A percentile compares a stretch with the other conserved stretches of the same genome.
Evolutionary conservation across 1,284 basidiomycete genomes (phyloP).

Genomic region (Ganoderma sinense): DNA sequence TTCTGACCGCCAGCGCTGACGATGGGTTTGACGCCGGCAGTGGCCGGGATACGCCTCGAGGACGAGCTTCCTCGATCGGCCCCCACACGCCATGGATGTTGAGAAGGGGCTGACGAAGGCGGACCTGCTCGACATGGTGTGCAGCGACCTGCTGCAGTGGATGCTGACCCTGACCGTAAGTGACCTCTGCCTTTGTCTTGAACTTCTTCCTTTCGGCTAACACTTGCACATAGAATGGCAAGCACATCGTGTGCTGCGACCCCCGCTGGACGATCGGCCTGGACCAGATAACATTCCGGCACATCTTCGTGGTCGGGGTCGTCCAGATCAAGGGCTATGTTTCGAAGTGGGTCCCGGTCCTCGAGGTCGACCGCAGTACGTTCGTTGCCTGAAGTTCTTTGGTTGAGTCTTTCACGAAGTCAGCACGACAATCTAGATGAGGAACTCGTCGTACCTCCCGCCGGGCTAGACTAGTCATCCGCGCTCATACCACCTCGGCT

Average conservation of each 20-base stretch:
- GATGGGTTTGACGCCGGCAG: constrained; percentile 9
- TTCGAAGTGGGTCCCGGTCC: constrained; percentile 25
- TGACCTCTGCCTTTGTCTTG: neutral
- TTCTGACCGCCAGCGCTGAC: no score
- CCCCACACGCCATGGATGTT: constrained; percentile 2
- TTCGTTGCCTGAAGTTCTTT: neutral
- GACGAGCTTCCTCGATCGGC: constrained; percentile 22
- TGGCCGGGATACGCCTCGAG: constrained; percentile 27
- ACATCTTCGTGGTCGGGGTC: constrained; percentile 22
- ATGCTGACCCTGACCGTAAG: constrained; percentile 18
- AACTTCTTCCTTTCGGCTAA: neutral
- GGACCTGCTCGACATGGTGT: constrained; percentile 27
- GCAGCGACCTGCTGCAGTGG: constrained; percentile 23
- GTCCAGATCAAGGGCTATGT: constrained; percentile 22
- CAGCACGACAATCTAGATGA: no score
- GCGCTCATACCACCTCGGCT: no score
- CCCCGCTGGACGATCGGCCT: constrained; percentile 24
- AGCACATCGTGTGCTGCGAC: constrained; percentile 20
- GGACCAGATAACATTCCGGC: constrained; percentile 23
- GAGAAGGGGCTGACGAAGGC: constrained; percentile 3
- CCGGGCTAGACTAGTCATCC: no score
- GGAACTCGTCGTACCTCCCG: no score
- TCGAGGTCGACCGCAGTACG: constrained; percentile 21
- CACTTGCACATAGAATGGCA: constrained; percentile 11
- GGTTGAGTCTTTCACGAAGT: neutral